phyloP scores from a whole-genome alignment of 192 early-diverging fungal genomes.

The Mortierella claussenii region DNA sequence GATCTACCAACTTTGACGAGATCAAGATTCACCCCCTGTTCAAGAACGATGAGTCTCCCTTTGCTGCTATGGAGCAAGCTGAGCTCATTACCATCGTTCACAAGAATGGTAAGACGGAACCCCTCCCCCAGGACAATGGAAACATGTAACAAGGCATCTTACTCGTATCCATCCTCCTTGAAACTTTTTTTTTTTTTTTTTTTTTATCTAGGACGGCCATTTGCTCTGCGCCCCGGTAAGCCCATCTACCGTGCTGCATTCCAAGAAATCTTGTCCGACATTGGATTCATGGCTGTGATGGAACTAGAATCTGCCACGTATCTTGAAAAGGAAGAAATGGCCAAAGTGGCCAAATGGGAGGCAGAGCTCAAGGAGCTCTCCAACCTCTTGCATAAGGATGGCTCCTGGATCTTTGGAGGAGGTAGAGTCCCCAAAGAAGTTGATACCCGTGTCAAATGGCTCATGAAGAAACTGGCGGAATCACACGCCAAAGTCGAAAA shows the following conservation, averaged over 20 bases:
- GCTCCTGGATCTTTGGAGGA: conserved; percentile 64
- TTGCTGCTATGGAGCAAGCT: conserved; percentile 90
- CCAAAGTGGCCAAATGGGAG: conserved; percentile 72
- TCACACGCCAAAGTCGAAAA: conserved; percentile 65
- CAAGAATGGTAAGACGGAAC: conserved; percentile 75
- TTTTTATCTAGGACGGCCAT: conserved; percentile 74
- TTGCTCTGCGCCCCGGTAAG: conserved; percentile 78
- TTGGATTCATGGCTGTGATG: conserved; percentile 83
- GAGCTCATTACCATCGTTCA: conserved; percentile 87
- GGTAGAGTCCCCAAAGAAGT: conserved; percentile 66
- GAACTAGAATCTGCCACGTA: conserved; percentile 70
- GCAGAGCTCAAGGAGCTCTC: conserved; percentile 67
- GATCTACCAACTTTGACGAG: conserved; percentile 84
- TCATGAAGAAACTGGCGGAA: conserved; percentile 64
- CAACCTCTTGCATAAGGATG: conserved; percentile 50
- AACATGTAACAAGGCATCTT: too few relatives aligned
- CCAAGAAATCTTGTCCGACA: conserved; percentile 72
- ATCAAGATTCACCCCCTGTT: conserved; percentile 85
- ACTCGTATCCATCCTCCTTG: too few relatives aligned
- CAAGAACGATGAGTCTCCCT: conserved; percentile 81
- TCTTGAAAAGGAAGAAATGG: conserved; percentile 69
- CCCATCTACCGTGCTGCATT: conserved; percentile 89
- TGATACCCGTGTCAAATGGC: conserved; percentile 66
- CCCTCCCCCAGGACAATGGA: too few relatives aligned
- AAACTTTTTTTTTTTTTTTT: too few relatives aligned